Evolutionary conservation across 768 basidiomycete genomes (phyloP).

Genomic region (Megacollybia marginata): DNA sequence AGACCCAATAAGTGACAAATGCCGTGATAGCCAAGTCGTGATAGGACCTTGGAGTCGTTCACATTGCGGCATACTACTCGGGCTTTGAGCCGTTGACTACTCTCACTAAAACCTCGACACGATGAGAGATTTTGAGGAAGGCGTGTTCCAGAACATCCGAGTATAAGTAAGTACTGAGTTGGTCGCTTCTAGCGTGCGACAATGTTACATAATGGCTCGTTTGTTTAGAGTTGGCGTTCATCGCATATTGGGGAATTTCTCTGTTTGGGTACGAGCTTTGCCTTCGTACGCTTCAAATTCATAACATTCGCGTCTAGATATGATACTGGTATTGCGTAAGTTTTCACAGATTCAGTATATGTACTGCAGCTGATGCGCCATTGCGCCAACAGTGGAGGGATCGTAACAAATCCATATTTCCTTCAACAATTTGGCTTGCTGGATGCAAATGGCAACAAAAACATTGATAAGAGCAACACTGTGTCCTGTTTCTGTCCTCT

Average conservation of each 20-base stretch:
- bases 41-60: too few species aligned
- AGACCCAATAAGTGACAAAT: too few species aligned
- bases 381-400: conserved; percentile 29
- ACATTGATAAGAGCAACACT: conserved; percentile 33
- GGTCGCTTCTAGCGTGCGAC: too few species aligned
- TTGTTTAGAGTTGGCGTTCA: conserved; percentile 39
- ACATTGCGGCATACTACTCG: too few species aligned
- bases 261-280: conserved; percentile 51
- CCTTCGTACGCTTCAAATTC: background rate
- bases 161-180: conserved; percentile 42
- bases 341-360: background rate
- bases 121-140: too few species aligned
- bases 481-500: conserved; percentile 83
- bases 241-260: conserved; percentile 49
- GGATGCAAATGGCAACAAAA: conserved; percentile 11
- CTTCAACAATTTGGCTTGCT: conserved; percentile 52
- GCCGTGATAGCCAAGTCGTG: too few species aligned
- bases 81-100: too few species aligned
- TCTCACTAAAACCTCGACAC: too few species aligned
- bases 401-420: conserved; percentile 60
- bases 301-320: background rate
- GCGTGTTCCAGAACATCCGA: conserved; percentile 23
- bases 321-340: background rate
- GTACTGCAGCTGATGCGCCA: background rate
- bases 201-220: background rate